Percentiles rank a stretch among this genome's conserved stretches.
phyloP scores from a whole-genome alignment of 2,329 filamentous ascomycete genomes.

The Taxawa tesnikishii region DNA sequence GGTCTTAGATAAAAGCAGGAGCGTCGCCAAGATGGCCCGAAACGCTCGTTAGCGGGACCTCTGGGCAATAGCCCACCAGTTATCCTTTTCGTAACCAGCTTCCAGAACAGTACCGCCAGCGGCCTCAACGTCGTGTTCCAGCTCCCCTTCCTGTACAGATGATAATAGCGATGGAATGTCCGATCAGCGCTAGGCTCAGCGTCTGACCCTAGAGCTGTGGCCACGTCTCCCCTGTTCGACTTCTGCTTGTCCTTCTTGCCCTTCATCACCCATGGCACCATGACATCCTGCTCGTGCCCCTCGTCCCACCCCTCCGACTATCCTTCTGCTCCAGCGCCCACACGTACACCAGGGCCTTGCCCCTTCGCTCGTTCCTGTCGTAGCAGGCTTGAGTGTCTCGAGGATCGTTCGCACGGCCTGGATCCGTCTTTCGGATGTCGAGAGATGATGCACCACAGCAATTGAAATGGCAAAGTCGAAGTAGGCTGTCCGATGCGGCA shows the following conservation, averaged over 20 bases:
- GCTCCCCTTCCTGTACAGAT: slow-evolving; percentile 80
- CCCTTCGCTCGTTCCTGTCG: slow-evolving; percentile 25
- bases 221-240: slow-evolving; percentile 17
- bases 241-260: slow-evolving; percentile 18
- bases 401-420: slow-evolving; percentile 63
- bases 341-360: slow-evolving; percentile 71
- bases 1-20: too few relatives aligned
- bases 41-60: slow-evolving; percentile 5
- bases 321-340: slow-evolving; percentile 90
- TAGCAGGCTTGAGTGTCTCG: slow-evolving; percentile 40
- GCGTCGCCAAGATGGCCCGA: too few relatives aligned
- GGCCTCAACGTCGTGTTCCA: slow-evolving; percentile 63
- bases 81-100: slow-evolving; percentile 89
- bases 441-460: slow-evolving; percentile 88
- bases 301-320: slow-evolving; percentile 85
- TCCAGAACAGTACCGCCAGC: slow-evolving; percentile 68
- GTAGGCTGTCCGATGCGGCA: slow-evolving; percentile 56
- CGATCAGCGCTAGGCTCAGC: slow-evolving; percentile 21
- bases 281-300: slow-evolving; percentile 72
- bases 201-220: slow-evolving; percentile 3
- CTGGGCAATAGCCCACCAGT: slow-evolving; percentile 78
- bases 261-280: slow-evolving; percentile 84
- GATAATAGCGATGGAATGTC: slow-evolving; percentile 85
- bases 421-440: slow-evolving; percentile 59
- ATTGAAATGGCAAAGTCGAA: slow-evolving; percentile 92